Evolutionary conservation across 805 yeast species (phyloP), one percentile per base, ranked within the genome.

Genomic region (Scheffersomyces ergatensis): DNA sequence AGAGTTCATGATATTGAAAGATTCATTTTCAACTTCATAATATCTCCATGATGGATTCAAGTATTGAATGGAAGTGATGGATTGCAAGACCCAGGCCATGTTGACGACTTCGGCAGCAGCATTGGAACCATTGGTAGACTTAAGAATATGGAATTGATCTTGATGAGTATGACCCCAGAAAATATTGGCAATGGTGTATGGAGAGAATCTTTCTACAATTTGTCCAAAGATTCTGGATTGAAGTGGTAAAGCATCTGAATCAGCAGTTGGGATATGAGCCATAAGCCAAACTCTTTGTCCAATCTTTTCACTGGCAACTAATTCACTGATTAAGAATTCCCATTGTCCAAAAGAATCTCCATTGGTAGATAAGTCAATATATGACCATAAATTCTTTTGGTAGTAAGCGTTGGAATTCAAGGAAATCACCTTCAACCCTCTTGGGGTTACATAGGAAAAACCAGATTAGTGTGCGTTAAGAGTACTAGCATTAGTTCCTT

Each of bases 111-210:
- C 62, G 24, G 63, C 60, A 3, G 70, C 74, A 4, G 62, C 56
- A 44, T 60, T 62, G 5, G 55, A 37, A 23, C 72, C 74, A 48
- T 72, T 72, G 20, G 72, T 60, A 3, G 74, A 72, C 51, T 81
- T 82, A 33, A 80, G 60, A 8, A 83, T 65, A 40, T 76, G 72
- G 65, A 82, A 83, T 58, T 82, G 85, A 60, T 83, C 89, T 49
- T 67, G 65, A 53, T 83, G 89, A 5, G 87, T 82, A 54, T 83
- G 89, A 25, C 89, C 89, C 54, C 74, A 81, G 66, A 83, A 83
- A 26, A 81, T 66, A 36, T 76, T 83, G 11, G 87, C 83, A 57
- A 83, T 79, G 11, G 85, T 80, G 52, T 74, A 72, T 16, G 86
- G 86, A 27, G 83, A 76, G 57, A 82, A 83, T 57, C 89, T 72